Evolutionary conservation across 2,329 filamentous ascomycete genomes (phyloP).

Genomic region (Xylariaceae sp.): DNA sequence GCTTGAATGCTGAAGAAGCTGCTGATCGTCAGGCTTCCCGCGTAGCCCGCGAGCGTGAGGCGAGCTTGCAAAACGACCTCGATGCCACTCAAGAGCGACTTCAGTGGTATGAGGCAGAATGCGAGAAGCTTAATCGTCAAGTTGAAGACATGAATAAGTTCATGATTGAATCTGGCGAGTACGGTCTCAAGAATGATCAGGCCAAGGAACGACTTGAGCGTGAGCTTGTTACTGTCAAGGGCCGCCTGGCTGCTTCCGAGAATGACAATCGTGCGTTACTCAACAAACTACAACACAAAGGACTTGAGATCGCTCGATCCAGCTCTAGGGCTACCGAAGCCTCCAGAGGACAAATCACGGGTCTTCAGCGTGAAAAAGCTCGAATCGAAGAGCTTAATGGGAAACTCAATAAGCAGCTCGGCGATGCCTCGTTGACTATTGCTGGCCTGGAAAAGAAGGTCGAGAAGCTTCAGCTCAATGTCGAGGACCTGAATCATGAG

Average conservation of each 20-base stretch:
- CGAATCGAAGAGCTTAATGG: constrained; percentile 80
- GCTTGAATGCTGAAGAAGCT: constrained; percentile 75
- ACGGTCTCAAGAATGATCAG: constrained; percentile 86
- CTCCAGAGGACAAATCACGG: constrained; percentile 71
- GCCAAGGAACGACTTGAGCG: constrained; percentile 90
- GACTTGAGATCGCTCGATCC: constrained; percentile 89
- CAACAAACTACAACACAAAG: constrained; percentile 97
- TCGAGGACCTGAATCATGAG: constrained; percentile 93
- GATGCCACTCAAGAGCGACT: constrained; percentile 75
- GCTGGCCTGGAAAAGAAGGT: constrained; percentile 89
- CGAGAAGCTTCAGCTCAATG: constrained; percentile 81
- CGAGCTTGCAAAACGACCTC: constrained; percentile 73
- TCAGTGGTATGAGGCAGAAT: constrained; percentile 76
- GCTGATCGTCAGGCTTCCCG: constrained; percentile 77
- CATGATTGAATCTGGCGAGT: constrained; percentile 85
- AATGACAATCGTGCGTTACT: constrained; percentile 94
- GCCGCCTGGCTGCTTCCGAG: constrained; percentile 84
- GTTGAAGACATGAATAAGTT: constrained; percentile 84
- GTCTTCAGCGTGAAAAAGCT: constrained; percentile 78
- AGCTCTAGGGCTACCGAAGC: constrained; percentile 82
- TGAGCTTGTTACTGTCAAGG: constrained; percentile 87
- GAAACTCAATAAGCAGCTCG: constrained; percentile 78
- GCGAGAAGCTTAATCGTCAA: constrained; percentile 70
- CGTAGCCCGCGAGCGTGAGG: constrained; percentile 76
- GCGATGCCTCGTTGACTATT: constrained; percentile 78